A percentile compares a stretch with the other conserved stretches of the same genome.
phyloP scores from a whole-genome alignment of 2,329 filamentous ascomycete genomes.

The Calonectria naviculata region DNA sequence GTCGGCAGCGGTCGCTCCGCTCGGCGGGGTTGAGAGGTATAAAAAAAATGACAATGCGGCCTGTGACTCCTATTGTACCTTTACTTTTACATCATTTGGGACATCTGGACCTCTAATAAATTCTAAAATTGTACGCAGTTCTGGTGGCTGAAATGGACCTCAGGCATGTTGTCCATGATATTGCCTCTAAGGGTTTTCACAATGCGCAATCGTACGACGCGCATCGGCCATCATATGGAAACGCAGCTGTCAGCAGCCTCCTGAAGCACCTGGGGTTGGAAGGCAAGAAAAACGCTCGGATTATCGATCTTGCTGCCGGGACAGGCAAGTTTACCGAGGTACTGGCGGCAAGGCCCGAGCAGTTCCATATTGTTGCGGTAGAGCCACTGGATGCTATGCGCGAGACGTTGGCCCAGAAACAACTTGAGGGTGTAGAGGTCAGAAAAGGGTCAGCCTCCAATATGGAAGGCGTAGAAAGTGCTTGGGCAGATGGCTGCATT shows the following conservation, averaged over 20 bases:
- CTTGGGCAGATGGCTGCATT: slow-evolving; percentile 73
- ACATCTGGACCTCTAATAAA: neutral
- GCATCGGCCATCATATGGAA: slow-evolving; percentile 75
- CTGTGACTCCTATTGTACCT: neutral
- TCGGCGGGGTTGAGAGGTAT: slow-evolving; percentile 32
- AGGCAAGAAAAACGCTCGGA: slow-evolving; percentile 55
- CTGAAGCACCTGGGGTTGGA: slow-evolving; percentile 65
- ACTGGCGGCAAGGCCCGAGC: slow-evolving; percentile 68
- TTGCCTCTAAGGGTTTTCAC: slow-evolving; percentile 68
- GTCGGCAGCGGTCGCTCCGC: slow-evolving; percentile 2
- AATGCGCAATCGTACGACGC: slow-evolving; percentile 74
- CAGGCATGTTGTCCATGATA: slow-evolving; percentile 59
- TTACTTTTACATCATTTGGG: slow-evolving; percentile 3
- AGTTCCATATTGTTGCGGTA: slow-evolving; percentile 69
- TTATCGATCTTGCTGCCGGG: slow-evolving; percentile 75
- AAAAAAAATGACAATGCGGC: slow-evolving; percentile 29
- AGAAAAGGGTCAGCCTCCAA: slow-evolving; percentile 67
- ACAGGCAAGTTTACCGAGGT: slow-evolving; percentile 78
- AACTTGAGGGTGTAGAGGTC: slow-evolving; percentile 64
- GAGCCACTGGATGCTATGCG: slow-evolving; percentile 76
- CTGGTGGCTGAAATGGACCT: slow-evolving; percentile 26
- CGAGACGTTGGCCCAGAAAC: slow-evolving; percentile 67
- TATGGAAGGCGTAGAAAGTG: slow-evolving; percentile 63
- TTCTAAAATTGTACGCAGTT: neutral
- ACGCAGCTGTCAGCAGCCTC: slow-evolving; percentile 67